Evolutionary conservation across 495 filamentous ascomycete species (phyloP).

Genomic region (Trichoderma parareesei): DNA sequence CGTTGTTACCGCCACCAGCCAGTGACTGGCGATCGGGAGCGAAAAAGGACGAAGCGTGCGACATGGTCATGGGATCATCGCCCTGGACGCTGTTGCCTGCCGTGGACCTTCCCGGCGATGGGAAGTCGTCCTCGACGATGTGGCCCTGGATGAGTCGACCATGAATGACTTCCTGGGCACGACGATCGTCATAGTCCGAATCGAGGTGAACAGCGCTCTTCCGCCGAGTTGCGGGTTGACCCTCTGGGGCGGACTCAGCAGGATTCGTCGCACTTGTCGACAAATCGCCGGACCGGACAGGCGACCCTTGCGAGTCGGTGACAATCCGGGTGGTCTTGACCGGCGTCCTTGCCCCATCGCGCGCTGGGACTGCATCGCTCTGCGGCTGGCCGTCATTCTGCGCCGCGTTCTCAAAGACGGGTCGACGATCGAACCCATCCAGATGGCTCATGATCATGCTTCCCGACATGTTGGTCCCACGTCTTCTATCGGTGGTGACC

Average conservation of each 20-base stretch:
- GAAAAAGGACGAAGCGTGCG: conserved; percentile 48
- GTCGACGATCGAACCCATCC: conserved; percentile 34
- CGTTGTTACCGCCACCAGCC: conserved; percentile 74
- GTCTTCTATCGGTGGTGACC: conserved; percentile 84
- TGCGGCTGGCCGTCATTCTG: not conserved
- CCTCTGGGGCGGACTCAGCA: conserved; percentile 5
- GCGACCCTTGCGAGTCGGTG: conserved; percentile 33
- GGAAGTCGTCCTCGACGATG: conserved; percentile 89
- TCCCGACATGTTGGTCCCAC: conserved; percentile 56
- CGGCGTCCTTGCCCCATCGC: conserved; percentile 18
- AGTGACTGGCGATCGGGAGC: conserved; percentile 54
- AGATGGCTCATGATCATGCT: conserved; percentile 47
- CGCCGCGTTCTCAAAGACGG: conserved; percentile 13
- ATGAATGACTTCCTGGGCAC: conserved; percentile 83
- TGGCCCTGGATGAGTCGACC: conserved; percentile 92
- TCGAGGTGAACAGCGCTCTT: conserved; percentile 22
- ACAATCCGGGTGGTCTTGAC: conserved; percentile 12
- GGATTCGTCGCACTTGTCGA: conserved; percentile 18
- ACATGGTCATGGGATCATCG: conserved; percentile 52
- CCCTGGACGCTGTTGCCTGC: conserved; percentile 41
- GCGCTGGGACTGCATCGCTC: conserved; percentile 5
- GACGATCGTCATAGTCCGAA: conserved; percentile 73
- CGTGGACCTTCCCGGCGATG: conserved; percentile 60
- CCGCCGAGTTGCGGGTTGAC: conserved; percentile 24
- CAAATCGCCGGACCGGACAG: conserved; percentile 27